Evolutionary conservation across 139 green algal genomes (phyloP).

Genomic region (Tetraselmis striata): DNA sequence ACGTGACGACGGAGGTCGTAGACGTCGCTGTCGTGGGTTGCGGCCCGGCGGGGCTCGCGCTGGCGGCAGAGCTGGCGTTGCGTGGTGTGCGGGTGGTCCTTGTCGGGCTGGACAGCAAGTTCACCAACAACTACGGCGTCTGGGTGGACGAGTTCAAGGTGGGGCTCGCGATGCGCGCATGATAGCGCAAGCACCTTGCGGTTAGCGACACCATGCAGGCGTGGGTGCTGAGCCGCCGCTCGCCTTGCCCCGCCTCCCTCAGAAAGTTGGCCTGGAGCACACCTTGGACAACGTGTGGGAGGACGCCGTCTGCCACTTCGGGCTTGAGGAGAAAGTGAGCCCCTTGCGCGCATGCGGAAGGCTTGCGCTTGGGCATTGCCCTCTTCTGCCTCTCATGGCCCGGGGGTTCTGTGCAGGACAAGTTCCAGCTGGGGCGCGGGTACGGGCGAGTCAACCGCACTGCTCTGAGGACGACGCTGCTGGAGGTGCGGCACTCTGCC

Average conservation of each 20-base stretch:
- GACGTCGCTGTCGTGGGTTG: slow-evolving; percentile 79
- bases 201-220: too few species aligned
- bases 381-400: too few species aligned
- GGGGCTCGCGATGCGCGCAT: too few species aligned
- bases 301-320: slow-evolving; percentile 67
- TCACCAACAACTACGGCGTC: slow-evolving; percentile 94
- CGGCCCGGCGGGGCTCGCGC: slow-evolving; percentile 80
- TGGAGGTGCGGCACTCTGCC: slow-evolving; percentile 14
- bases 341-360: not conserved
- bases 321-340: slow-evolving; percentile 39
- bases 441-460: slow-evolving; percentile 26
- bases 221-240: too few species aligned
- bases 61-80: slow-evolving; percentile 78
- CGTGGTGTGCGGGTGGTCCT: slow-evolving; percentile 67
- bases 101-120: slow-evolving; percentile 61
- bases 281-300: slow-evolving; percentile 51
- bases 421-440: slow-evolving; percentile 14
- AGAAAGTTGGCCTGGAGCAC: slow-evolving; percentile 51
- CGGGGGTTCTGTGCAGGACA: too few species aligned
- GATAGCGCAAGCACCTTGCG: too few species aligned
- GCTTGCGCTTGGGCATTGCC: too few species aligned
- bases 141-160: slow-evolving; percentile 74
- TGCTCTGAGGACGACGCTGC: slow-evolving; percentile 21
- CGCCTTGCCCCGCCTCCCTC: too few species aligned
- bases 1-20: slow-evolving; percentile 4